Conservation (phyloP, 2,329 filamentous ascomycete species). For the Alternaria triticina region DNA sequence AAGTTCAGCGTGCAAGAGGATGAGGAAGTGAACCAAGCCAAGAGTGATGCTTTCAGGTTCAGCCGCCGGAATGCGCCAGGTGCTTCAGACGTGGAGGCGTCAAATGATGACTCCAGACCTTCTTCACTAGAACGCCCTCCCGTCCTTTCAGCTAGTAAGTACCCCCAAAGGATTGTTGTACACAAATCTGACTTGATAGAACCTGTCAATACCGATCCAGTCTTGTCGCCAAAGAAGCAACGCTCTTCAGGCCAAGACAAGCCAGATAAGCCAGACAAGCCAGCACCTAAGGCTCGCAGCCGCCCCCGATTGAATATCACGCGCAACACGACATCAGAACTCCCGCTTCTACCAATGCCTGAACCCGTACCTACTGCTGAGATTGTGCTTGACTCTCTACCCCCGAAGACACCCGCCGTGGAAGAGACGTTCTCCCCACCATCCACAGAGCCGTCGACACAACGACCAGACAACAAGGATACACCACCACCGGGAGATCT, state of each 20-base stretch:
- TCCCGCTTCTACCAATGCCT: constrained; percentile 27
- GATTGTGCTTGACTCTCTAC: constrained; percentile 45
- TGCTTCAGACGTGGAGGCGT: constrained; percentile 21
- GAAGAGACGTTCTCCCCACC: constrained; percentile 53
- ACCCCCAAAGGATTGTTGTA: constrained; percentile 8
- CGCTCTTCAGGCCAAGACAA: constrained; percentile 33
- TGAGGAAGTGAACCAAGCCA: constrained; percentile 47
- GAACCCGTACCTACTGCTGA: constrained; percentile 35
- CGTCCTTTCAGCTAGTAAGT: constrained; percentile 53
- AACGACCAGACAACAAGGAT: constrained; percentile 46
- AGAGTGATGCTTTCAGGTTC: constrained; percentile 55
- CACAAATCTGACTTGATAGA: constrained; percentile 46
- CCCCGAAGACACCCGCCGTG: constrained; percentile 48
- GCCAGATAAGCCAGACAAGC: constrained; percentile 33
- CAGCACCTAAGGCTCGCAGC: constrained; percentile 25
- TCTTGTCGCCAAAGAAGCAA: constrained; percentile 52
- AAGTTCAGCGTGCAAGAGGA: constrained; percentile 63
- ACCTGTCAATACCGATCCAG: constrained; percentile 57
- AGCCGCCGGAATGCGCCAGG: constrained; percentile 46
- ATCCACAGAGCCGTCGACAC: constrained; percentile 51
- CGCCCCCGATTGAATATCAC: constrained; percentile 34
- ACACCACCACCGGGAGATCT: constrained; percentile 54
- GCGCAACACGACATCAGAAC: constrained; percentile 29
- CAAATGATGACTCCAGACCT: constrained; percentile 23
- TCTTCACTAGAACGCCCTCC: constrained; percentile 41